Evolutionary conservation across 2,329 filamentous ascomycete species (phyloP), one percentile per base, ranked within the genome.

Genomic region (Calonectria pseudoturangicola): DNA sequence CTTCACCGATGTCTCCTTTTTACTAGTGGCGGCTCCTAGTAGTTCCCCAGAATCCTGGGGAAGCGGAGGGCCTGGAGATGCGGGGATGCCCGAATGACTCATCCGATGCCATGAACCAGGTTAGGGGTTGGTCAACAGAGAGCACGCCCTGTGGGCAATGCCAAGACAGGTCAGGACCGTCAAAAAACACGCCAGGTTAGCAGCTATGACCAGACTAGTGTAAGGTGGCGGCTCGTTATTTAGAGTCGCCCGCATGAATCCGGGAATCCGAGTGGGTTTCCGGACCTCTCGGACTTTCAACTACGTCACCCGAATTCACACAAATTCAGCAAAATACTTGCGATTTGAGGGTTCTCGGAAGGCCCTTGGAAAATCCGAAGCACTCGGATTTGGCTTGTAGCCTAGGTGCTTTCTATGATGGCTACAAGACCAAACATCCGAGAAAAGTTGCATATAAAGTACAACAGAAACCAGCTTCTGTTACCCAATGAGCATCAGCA

Each of bases 21-120:
- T n/a, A 47, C 28, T 9, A 45, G 27, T 10, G n/a, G 51, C n/a
- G 30, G 16, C 27, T 48, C 43, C 33, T 3, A 27, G 41, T 10
- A 39, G 28, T 50, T 45, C 68, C 62, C 68, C 68, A 60, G 68
- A 36, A 41, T 60, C 66, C 62, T 71, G 68, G 68, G 68, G 68
- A 50, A 66, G 48, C 51, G 62, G 50, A 62, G 50, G 50, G 28
- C 27, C 36, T 45, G 47, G 33, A 64, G 33, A 54, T 51, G 66
- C 58, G 66, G 66, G 36, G 56, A 45, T 54, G 48, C 4, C 43
- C 21, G 21, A 39, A 50, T 36, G 54, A 48, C 36, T 45, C 64
- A 18, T 30, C 25, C 36, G 25, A 9, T 21, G 21, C 36, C 21
- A 21, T 25, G 12, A 6, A 27, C 12, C 15, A n/a, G 13, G 33